Percentiles rank a stretch among this genome's conserved stretches.
These are phyloP conservation scores for Coriaria nepalensis DNA, from an alignment of 306 rosid genomes.

Conservation along the genomic window DNA sequence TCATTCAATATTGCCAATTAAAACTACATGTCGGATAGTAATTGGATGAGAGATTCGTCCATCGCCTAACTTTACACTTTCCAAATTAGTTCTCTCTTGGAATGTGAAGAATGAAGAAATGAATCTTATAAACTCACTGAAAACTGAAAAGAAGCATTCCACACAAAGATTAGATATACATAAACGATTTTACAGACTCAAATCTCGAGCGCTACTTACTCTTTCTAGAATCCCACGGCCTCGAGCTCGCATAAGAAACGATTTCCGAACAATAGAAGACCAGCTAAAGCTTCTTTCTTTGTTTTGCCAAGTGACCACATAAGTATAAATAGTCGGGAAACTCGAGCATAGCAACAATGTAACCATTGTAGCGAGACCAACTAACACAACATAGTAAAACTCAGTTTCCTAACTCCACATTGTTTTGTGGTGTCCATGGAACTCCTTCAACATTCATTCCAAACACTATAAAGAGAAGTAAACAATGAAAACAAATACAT, in stretches of 20 bases:
- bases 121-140: too few species aligned
- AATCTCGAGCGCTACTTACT: too few species aligned
- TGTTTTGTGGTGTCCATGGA: constrained; percentile 79
- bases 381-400: constrained; percentile 70
- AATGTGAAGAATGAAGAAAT: too few species aligned
- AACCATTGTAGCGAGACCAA: constrained; percentile 45
- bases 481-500: too few species aligned
- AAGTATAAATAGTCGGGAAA: constrained; percentile 54
- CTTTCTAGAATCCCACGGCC: constrained; percentile 30
- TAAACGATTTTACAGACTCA: too few species aligned
- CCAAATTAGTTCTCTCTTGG: too few species aligned
- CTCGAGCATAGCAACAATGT: constrained; percentile 66
- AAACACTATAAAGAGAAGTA: constrained; percentile 40
- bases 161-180: too few species aligned
- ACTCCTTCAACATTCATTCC: constrained; percentile 98
- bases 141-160: too few species aligned
- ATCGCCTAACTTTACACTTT: too few species aligned
- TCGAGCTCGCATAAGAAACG: constrained; percentile 44
- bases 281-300: constrained; percentile 37
- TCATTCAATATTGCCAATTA: too few species aligned
- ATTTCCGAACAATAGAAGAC: constrained; percentile 70
- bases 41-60: too few species aligned
- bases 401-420: constrained; percentile 47
- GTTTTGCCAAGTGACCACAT: constrained; percentile 43
- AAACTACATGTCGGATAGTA: too few species aligned